A percentile compares a stretch with the other conserved stretches of the same genome.
phyloP scores from a whole-genome alignment of 108 stramenopile species.

The Nannochloropsis salina region DNA sequence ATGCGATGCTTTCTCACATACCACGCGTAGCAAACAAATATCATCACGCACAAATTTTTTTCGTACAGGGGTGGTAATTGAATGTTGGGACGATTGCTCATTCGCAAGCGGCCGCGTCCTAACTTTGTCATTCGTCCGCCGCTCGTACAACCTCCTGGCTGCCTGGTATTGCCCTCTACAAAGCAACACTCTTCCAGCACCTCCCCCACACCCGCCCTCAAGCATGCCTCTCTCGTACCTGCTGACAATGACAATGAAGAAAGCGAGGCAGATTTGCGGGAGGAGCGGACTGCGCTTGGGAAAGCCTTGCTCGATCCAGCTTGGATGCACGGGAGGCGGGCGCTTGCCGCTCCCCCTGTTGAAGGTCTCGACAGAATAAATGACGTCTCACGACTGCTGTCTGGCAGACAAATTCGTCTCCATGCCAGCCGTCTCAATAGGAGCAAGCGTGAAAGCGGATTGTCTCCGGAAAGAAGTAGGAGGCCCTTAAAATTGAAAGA shows the following conservation, averaged over 20 bases:
- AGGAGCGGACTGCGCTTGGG: background rate
- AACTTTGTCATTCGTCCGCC: no score
- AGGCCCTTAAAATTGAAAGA: background rate
- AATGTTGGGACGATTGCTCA: no score
- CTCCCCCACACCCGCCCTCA: background rate
- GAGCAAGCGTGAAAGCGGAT: background rate
- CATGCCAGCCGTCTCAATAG: background rate
- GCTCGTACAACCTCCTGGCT: no score
- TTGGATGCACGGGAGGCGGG: constrained; percentile 4
- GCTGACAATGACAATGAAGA: background rate
- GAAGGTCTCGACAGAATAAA: background rate
- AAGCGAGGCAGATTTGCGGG: background rate
- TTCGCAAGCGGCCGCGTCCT: no score
- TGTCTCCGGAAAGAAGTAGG: background rate
- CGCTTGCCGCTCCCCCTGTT: background rate
- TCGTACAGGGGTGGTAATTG: no score
- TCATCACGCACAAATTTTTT: no score
- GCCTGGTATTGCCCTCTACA: no score
- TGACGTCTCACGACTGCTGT: background rate
- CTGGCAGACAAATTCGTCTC: background rate
- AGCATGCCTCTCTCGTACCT: background rate
- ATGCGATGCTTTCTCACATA: no score
- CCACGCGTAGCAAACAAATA: no score
- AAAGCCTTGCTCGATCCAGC: constrained; percentile 7
- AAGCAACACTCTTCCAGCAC: background rate